A percentile compares a stretch with the other conserved stretches of the same genome.
These are phyloP conservation scores for Paracamarosporium sp. DNA, from an alignment of 2,329 filamentous ascomycete species.

Conservation along the genomic window DNA sequence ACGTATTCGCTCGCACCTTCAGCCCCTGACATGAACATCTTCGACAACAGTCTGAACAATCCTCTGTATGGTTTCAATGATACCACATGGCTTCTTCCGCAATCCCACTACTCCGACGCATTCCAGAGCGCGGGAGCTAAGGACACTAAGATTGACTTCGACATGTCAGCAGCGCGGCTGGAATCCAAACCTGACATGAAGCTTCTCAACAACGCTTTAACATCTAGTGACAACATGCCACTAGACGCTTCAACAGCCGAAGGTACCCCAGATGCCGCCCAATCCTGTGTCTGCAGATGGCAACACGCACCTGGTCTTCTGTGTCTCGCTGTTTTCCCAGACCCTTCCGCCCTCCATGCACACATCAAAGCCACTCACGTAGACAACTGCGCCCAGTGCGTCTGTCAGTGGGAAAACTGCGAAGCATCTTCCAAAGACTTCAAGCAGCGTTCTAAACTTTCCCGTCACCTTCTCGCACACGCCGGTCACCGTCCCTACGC, in stretches of 20 bases:
- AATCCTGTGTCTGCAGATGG: constrained; percentile 41
- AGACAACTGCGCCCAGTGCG: constrained; percentile 41
- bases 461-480: constrained; percentile 45
- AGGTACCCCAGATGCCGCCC: constrained; percentile 12
- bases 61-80: constrained; percentile 29
- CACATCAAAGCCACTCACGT: constrained; percentile 45
- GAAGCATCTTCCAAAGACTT: constrained; percentile 44
- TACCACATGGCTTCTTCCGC: constrained; percentile 36
- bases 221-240: neutral
- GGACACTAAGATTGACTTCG: constrained; percentile 34
- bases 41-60: constrained; percentile 20
- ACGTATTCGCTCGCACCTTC: constrained; percentile 24
- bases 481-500: constrained; percentile 46
- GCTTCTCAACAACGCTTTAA: neutral
- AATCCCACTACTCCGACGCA: constrained; percentile 25
- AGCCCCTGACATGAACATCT: constrained; percentile 18
- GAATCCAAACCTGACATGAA: constrained; percentile 26
- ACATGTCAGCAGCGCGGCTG: constrained; percentile 36
- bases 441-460: constrained; percentile 48
- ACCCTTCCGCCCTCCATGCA: constrained; percentile 38
- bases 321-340: constrained; percentile 37
- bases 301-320: constrained; percentile 32
- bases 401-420: constrained; percentile 47
- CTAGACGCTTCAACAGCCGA: neutral
- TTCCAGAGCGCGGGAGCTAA: constrained; percentile 19